These are phyloP conservation scores for Coemansia sp. DNA, from an alignment of 192 early-diverging fungal species.

Conservation along the genomic window DNA sequence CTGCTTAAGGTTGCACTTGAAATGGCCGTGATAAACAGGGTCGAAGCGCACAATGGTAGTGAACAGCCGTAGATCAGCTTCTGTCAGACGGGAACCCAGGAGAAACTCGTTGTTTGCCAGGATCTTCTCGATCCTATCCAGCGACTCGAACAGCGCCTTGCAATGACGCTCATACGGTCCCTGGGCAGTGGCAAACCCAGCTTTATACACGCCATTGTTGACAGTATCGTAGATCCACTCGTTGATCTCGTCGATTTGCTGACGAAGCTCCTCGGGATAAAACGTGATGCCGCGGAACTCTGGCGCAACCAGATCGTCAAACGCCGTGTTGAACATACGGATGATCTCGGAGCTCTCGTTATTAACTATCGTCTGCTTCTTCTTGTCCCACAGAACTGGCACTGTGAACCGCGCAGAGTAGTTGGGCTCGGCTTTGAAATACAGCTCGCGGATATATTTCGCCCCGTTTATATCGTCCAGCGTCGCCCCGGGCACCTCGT, in stretches of 20 bases:
- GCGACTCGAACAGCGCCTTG: constrained; percentile 66
- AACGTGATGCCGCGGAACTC: constrained; percentile 65
- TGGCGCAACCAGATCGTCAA: constrained; percentile 68
- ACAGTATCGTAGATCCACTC: constrained; percentile 90
- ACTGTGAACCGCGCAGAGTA: constrained; percentile 81
- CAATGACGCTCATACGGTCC: constrained; percentile 78
- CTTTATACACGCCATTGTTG: constrained; percentile 96
- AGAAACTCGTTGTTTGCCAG: constrained; percentile 71
- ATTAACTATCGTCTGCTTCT: constrained; percentile 87
- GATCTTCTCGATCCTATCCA: constrained; percentile 81
- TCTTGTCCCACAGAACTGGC: constrained; percentile 97
- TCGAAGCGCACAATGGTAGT: constrained; percentile 96
- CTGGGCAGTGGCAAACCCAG: constrained; percentile 88
- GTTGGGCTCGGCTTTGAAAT: constrained; percentile 84
- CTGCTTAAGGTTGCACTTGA: constrained; percentile 88
- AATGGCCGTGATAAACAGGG: constrained; percentile 90
- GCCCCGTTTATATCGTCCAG: constrained; percentile 73
- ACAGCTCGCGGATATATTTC: constrained; percentile 78
- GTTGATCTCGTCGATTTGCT: constrained; percentile 83
- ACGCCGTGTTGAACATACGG: constrained; percentile 86
- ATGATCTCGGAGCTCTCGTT: constrained; percentile 98
- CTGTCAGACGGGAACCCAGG: constrained; percentile 77
- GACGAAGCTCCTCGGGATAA: constrained; percentile 75
- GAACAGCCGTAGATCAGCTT: constrained; percentile 92
- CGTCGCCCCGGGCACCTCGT: constrained; percentile 73